Conservation (phyloP, 768 basidiomycete species). For the Rhodosporidiobolus sp. region DNA sequence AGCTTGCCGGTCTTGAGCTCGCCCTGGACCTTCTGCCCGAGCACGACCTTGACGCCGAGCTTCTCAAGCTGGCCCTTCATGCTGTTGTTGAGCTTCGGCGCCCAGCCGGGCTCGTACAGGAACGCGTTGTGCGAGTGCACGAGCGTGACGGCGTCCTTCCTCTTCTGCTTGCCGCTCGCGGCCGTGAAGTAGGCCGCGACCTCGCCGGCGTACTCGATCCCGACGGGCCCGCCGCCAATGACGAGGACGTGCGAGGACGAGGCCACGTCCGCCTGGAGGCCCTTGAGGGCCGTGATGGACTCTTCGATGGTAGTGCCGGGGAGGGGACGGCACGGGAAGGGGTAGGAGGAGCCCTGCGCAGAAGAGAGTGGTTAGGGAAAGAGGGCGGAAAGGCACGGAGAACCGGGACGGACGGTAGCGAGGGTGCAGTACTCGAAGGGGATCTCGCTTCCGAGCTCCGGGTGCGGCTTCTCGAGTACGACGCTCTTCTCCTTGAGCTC, state of each 20-base stretch:
- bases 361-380: not conserved
- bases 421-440: slow-evolving; percentile 35
- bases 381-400: not conserved
- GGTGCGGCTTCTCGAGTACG: slow-evolving; percentile 20
- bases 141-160: slow-evolving; percentile 38
- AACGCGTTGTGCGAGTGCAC: slow-evolving; percentile 33
- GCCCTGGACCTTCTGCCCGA: slow-evolving; percentile 12
- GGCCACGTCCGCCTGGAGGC: slow-evolving; percentile 17
- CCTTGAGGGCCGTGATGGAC: slow-evolving; percentile 14
- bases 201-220: slow-evolving; percentile 43
- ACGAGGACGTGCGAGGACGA: slow-evolving; percentile 20
- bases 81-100: slow-evolving; percentile 6
- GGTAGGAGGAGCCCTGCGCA: slow-evolving; percentile 30
- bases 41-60: slow-evolving; percentile 15
- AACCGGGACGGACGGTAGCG: slow-evolving; percentile 28
- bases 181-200: slow-evolving; percentile 25
- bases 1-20: slow-evolving; percentile 10
- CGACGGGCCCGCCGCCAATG: slow-evolving; percentile 41
- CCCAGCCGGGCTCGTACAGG: slow-evolving; percentile 15
- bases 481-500: slow-evolving; percentile 9
- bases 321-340: slow-evolving; percentile 25
- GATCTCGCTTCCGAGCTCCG: slow-evolving; percentile 28
- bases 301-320: slow-evolving; percentile 6
- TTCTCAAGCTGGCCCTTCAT: slow-evolving; percentile 15
- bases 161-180: no score